These are phyloP conservation scores for Tulasnella sp. DNA, from an alignment of 768 basidiomycete species.

Conservation along the genomic window DNA sequence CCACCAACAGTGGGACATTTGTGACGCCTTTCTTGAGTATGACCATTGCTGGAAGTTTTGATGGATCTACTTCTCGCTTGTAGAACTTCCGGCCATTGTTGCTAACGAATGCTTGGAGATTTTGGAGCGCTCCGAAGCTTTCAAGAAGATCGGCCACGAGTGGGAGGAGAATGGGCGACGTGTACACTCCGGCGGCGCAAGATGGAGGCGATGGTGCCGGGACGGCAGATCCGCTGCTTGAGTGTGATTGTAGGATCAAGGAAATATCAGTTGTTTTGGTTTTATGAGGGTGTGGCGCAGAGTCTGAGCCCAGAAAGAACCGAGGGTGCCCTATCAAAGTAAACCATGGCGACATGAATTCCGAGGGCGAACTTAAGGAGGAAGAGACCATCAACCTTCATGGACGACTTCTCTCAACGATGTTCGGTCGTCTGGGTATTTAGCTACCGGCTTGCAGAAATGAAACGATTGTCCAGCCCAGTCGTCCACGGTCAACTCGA, in stretches of 20 bases:
- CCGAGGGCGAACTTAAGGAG: neutral
- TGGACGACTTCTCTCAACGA: slow-evolving; percentile 68
- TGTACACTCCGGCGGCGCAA: slow-evolving; percentile 96
- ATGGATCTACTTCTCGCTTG: slow-evolving; percentile 23
- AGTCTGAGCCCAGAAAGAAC: slow-evolving; percentile 96
- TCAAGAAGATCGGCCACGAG: slow-evolving; percentile 81
- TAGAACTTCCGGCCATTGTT: slow-evolving; percentile 75
- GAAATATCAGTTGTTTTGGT: slow-evolving; percentile 51
- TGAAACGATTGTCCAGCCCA: slow-evolving; percentile 94
- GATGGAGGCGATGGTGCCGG: slow-evolving; percentile 41
- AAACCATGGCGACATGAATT: neutral
- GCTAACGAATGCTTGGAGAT: slow-evolving; percentile 70
- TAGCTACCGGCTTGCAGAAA: slow-evolving; percentile 97
- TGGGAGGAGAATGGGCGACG: slow-evolving; percentile 83
- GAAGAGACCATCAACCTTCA: slow-evolving; percentile 41
- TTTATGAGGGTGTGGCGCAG: slow-evolving; percentile 75
- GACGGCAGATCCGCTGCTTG: too few relatives aligned
- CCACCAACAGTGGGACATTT: too few relatives aligned
- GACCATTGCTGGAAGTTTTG: too few relatives aligned
- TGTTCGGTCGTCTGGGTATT: slow-evolving; percentile 82
- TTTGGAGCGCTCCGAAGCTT: slow-evolving; percentile 75
- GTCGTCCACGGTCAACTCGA: slow-evolving; percentile 86
- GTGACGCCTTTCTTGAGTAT: too few relatives aligned
- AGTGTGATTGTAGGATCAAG: too few relatives aligned
- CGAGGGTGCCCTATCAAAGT: slow-evolving; percentile 61